Conservation (phyloP, 148 eudicot species). For the Cornus kousa region DNA sequence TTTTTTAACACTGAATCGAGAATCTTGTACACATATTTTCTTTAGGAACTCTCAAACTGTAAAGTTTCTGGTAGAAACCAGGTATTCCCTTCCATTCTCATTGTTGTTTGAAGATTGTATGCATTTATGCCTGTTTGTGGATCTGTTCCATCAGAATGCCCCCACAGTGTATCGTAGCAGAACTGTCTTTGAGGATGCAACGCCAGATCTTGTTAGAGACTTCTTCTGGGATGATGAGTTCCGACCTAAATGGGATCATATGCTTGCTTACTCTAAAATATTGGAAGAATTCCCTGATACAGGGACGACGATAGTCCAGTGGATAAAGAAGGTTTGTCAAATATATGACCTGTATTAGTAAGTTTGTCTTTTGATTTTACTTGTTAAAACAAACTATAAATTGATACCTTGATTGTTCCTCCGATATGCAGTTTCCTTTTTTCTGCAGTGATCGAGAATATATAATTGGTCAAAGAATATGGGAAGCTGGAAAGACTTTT, state of each 20-base stretch:
- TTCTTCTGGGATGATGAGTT: conserved; percentile 98
- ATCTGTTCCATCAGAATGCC: conserved; percentile 49
- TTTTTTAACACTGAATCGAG: background rate
- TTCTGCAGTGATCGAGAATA: conserved; percentile 99
- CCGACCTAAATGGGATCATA: conserved; percentile 94
- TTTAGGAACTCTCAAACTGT: background rate
- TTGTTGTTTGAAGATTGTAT: conserved; percentile 5
- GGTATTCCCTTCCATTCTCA: background rate
- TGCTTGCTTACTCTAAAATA: conserved; percentile 77
- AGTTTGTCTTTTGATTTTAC: background rate
- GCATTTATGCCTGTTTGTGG: background rate
- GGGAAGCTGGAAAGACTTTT: conserved; percentile 84
- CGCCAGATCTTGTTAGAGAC: conserved; percentile 89
- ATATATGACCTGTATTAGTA: background rate
- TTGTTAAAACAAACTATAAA: background rate
- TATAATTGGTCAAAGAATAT: conserved; percentile 87
- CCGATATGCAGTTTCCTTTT: conserved; percentile 81
- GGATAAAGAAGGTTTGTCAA: conserved; percentile 83
- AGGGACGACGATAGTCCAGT: conserved; percentile 69
- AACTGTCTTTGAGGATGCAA: conserved; percentile 89
- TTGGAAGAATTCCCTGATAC: conserved; percentile 70
- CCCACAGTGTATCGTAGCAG: conserved; percentile 74
- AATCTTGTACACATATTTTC: background rate
- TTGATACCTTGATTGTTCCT: conserved; percentile 15
- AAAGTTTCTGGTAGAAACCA: conserved; percentile 2